Conservation (phyloP, 495 filamentous ascomycete genomes). For the Corynascus novoguineensis region DNA sequence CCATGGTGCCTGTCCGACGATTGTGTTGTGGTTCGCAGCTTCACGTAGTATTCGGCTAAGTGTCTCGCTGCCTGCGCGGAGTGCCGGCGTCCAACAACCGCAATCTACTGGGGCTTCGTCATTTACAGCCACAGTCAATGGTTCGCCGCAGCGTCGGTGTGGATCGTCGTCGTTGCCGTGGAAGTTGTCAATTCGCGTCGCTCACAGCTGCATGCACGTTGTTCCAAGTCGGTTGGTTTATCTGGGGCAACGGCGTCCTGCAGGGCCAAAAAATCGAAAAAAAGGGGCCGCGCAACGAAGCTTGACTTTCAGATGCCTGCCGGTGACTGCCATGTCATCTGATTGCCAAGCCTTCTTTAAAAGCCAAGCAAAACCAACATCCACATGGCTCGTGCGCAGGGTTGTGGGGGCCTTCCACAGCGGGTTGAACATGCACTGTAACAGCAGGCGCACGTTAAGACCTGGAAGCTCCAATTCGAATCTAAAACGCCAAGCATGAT, state of each 20-base stretch:
- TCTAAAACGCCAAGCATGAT: too few relatives aligned
- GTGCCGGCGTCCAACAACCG: slow-evolving; percentile 2
- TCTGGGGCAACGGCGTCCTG: background rate
- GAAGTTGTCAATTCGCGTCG: background rate
- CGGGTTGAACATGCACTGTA: background rate
- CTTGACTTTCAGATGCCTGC: too few relatives aligned
- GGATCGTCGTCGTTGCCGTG: background rate
- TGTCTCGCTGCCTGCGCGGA: slow-evolving; percentile 2
- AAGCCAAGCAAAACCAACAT: background rate
- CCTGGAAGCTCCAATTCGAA: too few relatives aligned
- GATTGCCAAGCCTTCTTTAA: slow-evolving; percentile 4
- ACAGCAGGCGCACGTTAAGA: too few relatives aligned
- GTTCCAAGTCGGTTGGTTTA: background rate
- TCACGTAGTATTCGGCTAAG: background rate
- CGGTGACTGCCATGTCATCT: too few relatives aligned
- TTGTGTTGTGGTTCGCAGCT: background rate
- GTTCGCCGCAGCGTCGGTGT: background rate
- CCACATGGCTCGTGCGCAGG: background rate
- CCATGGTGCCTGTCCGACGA: slow-evolving; percentile 49
- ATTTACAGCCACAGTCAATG: background rate
- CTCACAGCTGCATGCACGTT: background rate
- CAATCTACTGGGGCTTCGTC: slow-evolving; percentile 4
- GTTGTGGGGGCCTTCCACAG: background rate
- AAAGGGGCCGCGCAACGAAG: background rate
- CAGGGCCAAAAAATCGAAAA: slow-evolving; percentile 12